Conservation (phyloP, 179 eudicot species). For the Pouteria campechiana region DNA sequence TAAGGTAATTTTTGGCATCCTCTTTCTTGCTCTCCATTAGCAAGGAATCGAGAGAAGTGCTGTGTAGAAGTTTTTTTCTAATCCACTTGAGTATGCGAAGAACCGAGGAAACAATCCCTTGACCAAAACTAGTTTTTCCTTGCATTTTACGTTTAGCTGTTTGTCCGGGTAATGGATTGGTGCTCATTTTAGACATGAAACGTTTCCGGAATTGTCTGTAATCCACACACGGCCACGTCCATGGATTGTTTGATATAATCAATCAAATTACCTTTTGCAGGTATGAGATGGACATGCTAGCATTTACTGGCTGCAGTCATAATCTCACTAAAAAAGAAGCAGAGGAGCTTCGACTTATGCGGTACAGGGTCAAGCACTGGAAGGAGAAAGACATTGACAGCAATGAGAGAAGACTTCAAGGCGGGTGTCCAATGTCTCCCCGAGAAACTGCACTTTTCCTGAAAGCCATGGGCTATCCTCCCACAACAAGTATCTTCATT, state of each 20-base stretch:
- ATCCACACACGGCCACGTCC: no score
- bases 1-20: constrained; percentile 60
- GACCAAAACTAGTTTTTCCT: no score
- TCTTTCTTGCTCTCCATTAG: background rate
- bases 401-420: constrained; percentile 35
- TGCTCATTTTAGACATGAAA: no score
- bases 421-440: constrained; percentile 82
- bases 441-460: constrained; percentile 76
- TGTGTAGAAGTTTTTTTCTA: no score
- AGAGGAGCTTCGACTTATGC: constrained; percentile 51
- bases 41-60: no score
- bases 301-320: constrained; percentile 86
- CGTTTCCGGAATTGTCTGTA: no score
- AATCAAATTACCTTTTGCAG: constrained; percentile 15
- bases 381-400: constrained; percentile 79
- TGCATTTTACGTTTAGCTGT: no score
- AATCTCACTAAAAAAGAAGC: constrained; percentile 44
- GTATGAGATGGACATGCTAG: constrained; percentile 86
- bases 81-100: no score
- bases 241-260: no score
- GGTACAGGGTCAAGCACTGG: constrained; percentile 64
- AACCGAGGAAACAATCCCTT: no score
- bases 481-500: constrained; percentile 48
- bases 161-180: no score
- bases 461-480: constrained; percentile 73